Evolutionary conservation across 257 asterid genomes (phyloP), one percentile per base, ranked within the genome.

Genomic region (Petunia secreta): DNA sequence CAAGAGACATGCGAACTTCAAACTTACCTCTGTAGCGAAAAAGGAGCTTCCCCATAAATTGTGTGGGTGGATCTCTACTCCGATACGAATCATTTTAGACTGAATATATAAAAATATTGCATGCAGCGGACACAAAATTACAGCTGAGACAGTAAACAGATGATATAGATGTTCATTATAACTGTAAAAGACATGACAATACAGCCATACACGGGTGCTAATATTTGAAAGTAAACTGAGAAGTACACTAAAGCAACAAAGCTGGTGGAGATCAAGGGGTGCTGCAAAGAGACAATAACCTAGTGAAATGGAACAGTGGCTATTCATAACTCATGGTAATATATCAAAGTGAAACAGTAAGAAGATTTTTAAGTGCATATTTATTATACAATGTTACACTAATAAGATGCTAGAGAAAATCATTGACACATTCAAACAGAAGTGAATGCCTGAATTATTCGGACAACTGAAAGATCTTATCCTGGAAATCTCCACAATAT

Each of bases 251-350:
- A 52, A 52, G 14, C 57, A 2, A 69, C 2, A 46, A 71, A 10
- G 44, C 25, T 2, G 43, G 77, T 46, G 57, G 11, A 46, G 77
- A 10, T 25, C 25, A 66, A 59, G 43, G 39, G 67, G 41, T 62
- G 37, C 43, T 0, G 10, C 3, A 1, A 71, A 71, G 44, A 50
- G 77, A 13, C 77, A 69, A 10, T 10, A 8, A 10, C 77, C 77
- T 48, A 69, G 76, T 16, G 57, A 68, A 68, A 52, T 52, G 57
- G 15, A 52, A 52, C 9, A 52, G 16, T 68, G 75, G 75, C 75
- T n/a, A 46, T 53, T 16, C 6, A 69, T 25, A 46, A 69, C 43
- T 25, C 59, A 44, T 71, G 43, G 77, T 46, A 36, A 16, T 14
- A 11, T 25, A 69, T 34, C 25, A 11, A 36, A 52, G 11, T 52